Evolutionary conservation across 345 rosid species (phyloP).

Genomic region (Ceriops tagal): DNA sequence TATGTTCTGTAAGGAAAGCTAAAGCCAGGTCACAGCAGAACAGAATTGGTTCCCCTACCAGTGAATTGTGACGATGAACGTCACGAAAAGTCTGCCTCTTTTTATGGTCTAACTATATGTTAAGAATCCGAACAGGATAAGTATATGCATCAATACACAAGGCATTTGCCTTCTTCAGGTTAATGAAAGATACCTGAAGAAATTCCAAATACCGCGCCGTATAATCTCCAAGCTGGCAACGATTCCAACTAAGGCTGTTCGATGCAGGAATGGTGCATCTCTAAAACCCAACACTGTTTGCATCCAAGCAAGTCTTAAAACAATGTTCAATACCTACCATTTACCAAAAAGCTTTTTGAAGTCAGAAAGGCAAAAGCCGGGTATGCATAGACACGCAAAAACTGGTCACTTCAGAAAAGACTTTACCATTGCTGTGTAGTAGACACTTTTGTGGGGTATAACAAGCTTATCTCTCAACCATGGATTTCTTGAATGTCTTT

Average conservation of each 20-base stretch:
- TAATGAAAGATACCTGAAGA: constrained; percentile 50
- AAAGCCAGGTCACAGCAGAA: no score
- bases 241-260: constrained; percentile 47
- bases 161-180: background rate
- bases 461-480: constrained; percentile 83
- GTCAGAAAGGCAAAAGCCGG: background rate
- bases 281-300: constrained; percentile 58
- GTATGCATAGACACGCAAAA: no score
- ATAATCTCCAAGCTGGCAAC: constrained; percentile 67
- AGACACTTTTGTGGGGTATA: constrained; percentile 48
- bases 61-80: no score
- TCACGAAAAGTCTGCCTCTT: no score
- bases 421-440: constrained; percentile 67
- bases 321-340: constrained; percentile 55
- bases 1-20: no score
- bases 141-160: no score
- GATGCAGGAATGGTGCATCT: constrained; percentile 51
- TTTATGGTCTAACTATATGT: no score
- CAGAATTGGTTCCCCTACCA: no score
- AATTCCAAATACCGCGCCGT: constrained; percentile 84
- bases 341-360: background rate
- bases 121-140: no score
- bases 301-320: constrained; percentile 81
- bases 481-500: constrained; percentile 50
- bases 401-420: background rate